Percentiles rank a stretch among this genome's conserved stretches.
Conservation (phyloP, 345 rosid species). For the Pistacia integerrima region DNA sequence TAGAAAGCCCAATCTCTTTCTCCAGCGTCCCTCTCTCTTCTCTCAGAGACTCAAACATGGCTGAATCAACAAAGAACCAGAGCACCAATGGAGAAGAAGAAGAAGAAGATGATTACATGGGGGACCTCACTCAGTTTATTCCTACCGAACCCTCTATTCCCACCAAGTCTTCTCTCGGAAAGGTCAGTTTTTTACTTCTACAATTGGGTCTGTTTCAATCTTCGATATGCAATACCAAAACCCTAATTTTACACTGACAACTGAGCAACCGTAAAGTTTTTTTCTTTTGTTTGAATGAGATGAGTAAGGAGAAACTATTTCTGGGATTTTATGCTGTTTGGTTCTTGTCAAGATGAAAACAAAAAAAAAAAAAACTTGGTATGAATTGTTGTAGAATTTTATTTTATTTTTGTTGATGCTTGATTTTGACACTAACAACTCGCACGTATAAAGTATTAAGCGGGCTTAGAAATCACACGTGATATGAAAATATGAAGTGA, state of each 20-base stretch:
- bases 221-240: background rate
- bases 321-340: background rate
- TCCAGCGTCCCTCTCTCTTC: background rate
- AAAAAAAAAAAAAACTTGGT: background rate
- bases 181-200: conserved; percentile 35
- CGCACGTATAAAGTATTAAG: too few relatives aligned
- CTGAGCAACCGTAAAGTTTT: background rate
- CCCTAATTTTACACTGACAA: background rate
- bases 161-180: conserved; percentile 37
- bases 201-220: background rate
- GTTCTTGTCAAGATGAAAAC: background rate
- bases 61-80: conserved; percentile 13
- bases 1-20: background rate
- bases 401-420: too few relatives aligned
- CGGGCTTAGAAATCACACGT: too few relatives aligned
- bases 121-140: conserved; percentile 75
- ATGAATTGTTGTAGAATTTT: background rate
- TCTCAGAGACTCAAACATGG: background rate
- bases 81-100: conserved; percentile 30
- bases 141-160: conserved; percentile 49
- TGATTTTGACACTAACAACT: too few relatives aligned
- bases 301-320: background rate
- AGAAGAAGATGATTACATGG: conserved; percentile 88
- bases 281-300: background rate
- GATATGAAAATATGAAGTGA: too few relatives aligned